Conservation (phyloP, 495 filamentous ascomycete genomes). For the Eremomyces bilateralis region DNA sequence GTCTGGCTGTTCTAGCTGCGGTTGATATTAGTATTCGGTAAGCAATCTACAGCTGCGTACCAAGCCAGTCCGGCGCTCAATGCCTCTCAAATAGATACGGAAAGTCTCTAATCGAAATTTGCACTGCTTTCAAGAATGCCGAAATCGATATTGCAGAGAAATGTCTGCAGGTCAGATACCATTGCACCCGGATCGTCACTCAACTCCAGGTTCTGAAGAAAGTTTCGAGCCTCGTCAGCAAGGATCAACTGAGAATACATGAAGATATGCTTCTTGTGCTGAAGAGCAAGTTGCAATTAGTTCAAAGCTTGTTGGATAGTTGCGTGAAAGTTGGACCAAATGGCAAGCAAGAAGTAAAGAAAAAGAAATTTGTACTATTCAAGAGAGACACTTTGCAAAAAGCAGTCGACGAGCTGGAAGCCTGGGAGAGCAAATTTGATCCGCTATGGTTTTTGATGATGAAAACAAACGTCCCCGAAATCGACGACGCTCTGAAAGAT, state of each 20-base stretch:
- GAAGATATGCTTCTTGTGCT: slow-evolving; percentile 16
- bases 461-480: slow-evolving; percentile 4
- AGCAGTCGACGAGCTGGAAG: slow-evolving; percentile 10
- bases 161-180: slow-evolving; percentile 15
- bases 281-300: slow-evolving; percentile 14
- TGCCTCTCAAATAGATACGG: slow-evolving; percentile 13
- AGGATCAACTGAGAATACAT: slow-evolving; percentile 17
- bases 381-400: slow-evolving; percentile 11
- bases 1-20: slow-evolving; percentile 10
- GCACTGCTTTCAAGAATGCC: slow-evolving; percentile 13
- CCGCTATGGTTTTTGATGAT: slow-evolving; percentile 17
- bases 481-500: slow-evolving; percentile 13
- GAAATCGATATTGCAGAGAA: slow-evolving; percentile 15
- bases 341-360: slow-evolving; percentile 15
- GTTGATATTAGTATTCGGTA: slow-evolving; percentile 15
- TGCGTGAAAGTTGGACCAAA: too few relatives aligned
- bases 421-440: slow-evolving; percentile 16
- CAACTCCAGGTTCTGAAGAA: slow-evolving; percentile 19
- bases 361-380: slow-evolving; percentile 13
- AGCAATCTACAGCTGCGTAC: slow-evolving; percentile 1
- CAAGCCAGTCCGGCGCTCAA: too few relatives aligned
- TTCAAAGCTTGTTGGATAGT: slow-evolving; percentile 10
- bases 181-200: slow-evolving; percentile 16
- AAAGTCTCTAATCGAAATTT: slow-evolving; percentile 14
- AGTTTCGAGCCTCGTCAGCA: slow-evolving; percentile 17